Conservation (phyloP, 1,284 basidiomycete genomes). For the Mycena sp. region DNA sequence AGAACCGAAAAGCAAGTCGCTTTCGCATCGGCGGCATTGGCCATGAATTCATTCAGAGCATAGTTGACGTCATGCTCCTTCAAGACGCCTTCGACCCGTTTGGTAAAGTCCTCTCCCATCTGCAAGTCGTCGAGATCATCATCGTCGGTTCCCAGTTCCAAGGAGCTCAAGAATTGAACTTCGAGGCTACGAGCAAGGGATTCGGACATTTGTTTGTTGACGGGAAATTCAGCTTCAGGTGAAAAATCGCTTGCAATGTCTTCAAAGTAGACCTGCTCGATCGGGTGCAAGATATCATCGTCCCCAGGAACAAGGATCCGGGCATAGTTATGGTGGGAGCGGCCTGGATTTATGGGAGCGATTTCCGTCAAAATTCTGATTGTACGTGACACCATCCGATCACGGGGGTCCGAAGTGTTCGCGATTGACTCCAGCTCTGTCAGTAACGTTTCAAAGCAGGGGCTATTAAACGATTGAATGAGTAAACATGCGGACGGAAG, state of each 20-base stretch:
- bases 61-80: slow-evolving; percentile 51
- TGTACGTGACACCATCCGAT: neutral
- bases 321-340: neutral
- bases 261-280: slow-evolving; percentile 8
- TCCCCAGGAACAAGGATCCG: slow-evolving; percentile 16
- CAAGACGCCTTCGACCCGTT: slow-evolving; percentile 41
- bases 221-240: slow-evolving; percentile 13
- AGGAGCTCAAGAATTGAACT: slow-evolving; percentile 24
- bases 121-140: slow-evolving; percentile 35
- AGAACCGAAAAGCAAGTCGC: slow-evolving; percentile 51
- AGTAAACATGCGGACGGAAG: neutral
- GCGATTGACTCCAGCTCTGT: slow-evolving; percentile 13
- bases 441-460: slow-evolving; percentile 17
- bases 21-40: slow-evolving; percentile 59
- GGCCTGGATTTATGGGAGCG: neutral
- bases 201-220: slow-evolving; percentile 8
- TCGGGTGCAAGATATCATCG: slow-evolving; percentile 16
- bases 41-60: slow-evolving; percentile 56
- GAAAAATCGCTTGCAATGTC: slow-evolving; percentile 11
- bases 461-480: slow-evolving; percentile 2
- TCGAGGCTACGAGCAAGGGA: slow-evolving; percentile 17
- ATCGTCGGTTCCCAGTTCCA: slow-evolving; percentile 26
- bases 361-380: slow-evolving; percentile 21
- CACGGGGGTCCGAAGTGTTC: neutral
- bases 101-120: slow-evolving; percentile 42